A percentile compares a stretch with the other conserved stretches of the same genome.
These are phyloP conservation scores for Colletotrichum sojae DNA, from an alignment of 2,329 filamentous ascomycete species.

Conservation along the genomic window DNA sequence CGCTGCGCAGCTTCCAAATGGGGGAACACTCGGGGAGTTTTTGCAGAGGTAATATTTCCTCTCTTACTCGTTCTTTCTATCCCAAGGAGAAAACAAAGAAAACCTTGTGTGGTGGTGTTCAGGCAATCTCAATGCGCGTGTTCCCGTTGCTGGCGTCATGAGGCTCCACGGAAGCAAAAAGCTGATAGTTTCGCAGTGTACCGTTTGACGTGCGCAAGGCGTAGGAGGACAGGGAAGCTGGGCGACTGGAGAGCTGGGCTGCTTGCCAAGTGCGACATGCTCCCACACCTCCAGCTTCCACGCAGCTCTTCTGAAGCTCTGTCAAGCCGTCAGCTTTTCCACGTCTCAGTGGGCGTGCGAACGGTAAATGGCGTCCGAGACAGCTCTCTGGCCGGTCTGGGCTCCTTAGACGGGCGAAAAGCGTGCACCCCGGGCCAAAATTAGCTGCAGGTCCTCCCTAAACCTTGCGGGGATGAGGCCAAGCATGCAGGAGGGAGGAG, in stretches of 20 bases:
- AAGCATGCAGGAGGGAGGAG: neutral
- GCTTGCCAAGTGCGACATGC: neutral
- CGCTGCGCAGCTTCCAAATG: neutral
- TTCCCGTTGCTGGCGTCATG: neutral
- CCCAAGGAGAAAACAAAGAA: neutral
- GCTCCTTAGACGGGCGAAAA: conserved; percentile 29
- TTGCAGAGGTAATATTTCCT: neutral
- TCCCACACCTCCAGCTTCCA: conserved; percentile 19
- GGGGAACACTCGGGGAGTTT: neutral
- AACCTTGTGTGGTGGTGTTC: neutral
- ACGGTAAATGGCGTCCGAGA: conserved; percentile 14
- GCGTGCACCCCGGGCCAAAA: conserved; percentile 19
- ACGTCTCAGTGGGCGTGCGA: conserved; percentile 2
- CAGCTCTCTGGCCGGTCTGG: conserved; percentile 13
- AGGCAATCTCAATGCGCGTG: conserved; percentile 1
- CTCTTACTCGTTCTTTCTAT: neutral
- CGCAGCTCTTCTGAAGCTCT: conserved; percentile 17
- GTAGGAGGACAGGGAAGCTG: conserved; percentile 8
- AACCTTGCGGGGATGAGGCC: conserved; percentile 27
- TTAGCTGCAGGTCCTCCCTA: conserved; percentile 26
- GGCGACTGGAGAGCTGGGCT: conserved; percentile 8
- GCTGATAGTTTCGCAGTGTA: conserved; percentile 2
- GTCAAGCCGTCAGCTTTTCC: conserved; percentile 13
- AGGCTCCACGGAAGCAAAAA: conserved; percentile 9
- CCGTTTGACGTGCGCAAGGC: neutral